These are phyloP conservation scores for Hanseniaspora nectarophila DNA, from an alignment of 805 yeast species.

Conservation along the genomic window DNA sequence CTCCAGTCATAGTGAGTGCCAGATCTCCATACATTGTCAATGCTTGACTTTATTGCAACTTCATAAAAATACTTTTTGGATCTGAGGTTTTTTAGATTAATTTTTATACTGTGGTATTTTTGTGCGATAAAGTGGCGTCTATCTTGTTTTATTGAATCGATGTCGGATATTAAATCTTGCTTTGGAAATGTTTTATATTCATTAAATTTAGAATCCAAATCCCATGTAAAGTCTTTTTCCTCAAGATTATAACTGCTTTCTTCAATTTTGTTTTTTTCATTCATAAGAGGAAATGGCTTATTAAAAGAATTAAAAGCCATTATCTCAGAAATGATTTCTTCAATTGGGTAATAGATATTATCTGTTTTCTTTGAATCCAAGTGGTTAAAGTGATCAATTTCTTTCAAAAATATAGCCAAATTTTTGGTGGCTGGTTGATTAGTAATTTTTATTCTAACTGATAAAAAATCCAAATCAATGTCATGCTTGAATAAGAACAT, in stretches of 20 bases:
- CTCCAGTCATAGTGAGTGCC: constrained; percentile 42
- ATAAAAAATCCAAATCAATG: neutral
- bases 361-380: neutral
- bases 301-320: neutral
- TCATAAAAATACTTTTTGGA: constrained; percentile 10
- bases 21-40: neutral
- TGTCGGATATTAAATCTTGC: constrained; percentile 14
- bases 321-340: neutral
- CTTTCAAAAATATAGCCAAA: neutral
- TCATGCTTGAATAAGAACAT: neutral
- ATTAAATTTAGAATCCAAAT: neutral
- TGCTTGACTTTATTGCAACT: constrained; percentile 6
- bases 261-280: neutral
- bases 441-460: neutral
- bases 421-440: neutral
- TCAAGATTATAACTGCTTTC: constrained; percentile 12
- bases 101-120: neutral
- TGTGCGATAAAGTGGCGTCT: neutral
- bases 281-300: neutral
- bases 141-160: neutral
- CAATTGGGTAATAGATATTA: neutral
- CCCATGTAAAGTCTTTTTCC: neutral
- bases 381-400: neutral
- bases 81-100: neutral
- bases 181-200: neutral